Base-by-base conservation (phyloP, 2,329 filamentous ascomycete genomes). In the Xylaria sp. region DNA sequence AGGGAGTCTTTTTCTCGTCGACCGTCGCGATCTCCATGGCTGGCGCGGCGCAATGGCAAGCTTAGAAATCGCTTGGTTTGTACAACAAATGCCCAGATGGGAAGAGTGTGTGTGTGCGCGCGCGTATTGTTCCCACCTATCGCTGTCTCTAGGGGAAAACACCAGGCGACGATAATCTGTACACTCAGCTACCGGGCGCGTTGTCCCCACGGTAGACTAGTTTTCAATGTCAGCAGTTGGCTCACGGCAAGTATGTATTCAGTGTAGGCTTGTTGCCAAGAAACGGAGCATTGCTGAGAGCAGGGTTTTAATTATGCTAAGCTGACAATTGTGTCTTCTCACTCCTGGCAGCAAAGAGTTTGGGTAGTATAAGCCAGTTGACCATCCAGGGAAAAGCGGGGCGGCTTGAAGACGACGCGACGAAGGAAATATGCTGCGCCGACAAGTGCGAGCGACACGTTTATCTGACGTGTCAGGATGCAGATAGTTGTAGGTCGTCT, bases 1-100 rank as follows among this genome's bases (percentile, higher is more conserved):
- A 35, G 19, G 19, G 27, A 27, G n/a, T 21, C 29, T 62, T 63
- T 23, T 54, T 58, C 38, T 66, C 54, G 21, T 64, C 58, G 21
- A 44, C 60, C 21, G 33, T 25, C 7, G 38, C 38, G 55, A 54
- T 56, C 29, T 66, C 65, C 65, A 67, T 67, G 5, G 23, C 17
- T 19, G 11, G 25, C 37, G 41, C n/a, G 9, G 11, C n/a, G 9
- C 37, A 15, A n/a, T 25, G 13, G n/a, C 25, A 31, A 21, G n/a
- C n/a, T 27, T 17, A 19, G 25, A n/a, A 31, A n/a, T 10, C 29
- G n/a, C n/a, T 48, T 40, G 7, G 19, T 33, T 54, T 40, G 19
- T 53, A 31, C 11, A 41, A 41, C 9, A n/a, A n/a, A n/a, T n/a
- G n/a, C n/a, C n/a, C n/a, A n/a, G n/a, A n/a, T n/a, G n/a, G n/a